Conservation (phyloP, 2,329 filamentous ascomycete genomes). For the Aspergillus eucalypticola region DNA sequence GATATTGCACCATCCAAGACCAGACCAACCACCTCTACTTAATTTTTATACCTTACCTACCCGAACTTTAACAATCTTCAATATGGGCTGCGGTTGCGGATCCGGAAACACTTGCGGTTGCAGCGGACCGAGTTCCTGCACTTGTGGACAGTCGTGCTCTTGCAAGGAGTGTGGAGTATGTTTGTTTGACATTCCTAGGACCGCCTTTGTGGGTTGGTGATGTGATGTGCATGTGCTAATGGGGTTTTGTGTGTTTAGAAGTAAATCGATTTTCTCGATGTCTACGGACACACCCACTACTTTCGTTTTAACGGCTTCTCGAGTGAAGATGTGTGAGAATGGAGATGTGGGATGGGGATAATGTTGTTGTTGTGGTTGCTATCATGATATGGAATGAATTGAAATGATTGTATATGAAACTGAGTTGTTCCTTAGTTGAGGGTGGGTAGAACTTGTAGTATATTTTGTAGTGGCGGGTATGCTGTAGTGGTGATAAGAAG, state of each 20-base stretch:
- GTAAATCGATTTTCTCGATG: background rate
- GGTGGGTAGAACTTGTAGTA: background rate
- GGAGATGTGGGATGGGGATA: background rate
- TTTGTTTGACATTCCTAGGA: conserved; percentile 4
- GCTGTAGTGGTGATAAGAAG: too few relatives aligned
- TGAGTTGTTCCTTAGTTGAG: too few relatives aligned
- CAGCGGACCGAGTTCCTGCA: conserved; percentile 33
- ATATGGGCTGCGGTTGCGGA: conserved; percentile 39
- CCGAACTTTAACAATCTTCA: conserved; percentile 5
- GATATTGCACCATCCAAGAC: background rate
- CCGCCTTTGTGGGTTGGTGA: background rate
- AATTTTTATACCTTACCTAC: too few relatives aligned
- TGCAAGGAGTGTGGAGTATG: conserved; percentile 45
- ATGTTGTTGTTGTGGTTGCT: background rate
- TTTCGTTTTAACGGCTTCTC: too few relatives aligned
- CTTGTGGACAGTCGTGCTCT: conserved; percentile 35
- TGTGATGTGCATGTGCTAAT: conserved; percentile 9
- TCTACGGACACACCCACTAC: too few relatives aligned
- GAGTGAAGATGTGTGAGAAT: background rate
- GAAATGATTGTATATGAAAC: background rate
- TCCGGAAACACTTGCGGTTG: conserved; percentile 36
- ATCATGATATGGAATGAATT: conserved; percentile 8
- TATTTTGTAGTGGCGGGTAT: background rate
- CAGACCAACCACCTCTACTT: background rate
- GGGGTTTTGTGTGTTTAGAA: background rate